Evolutionary conservation across 2,329 filamentous ascomycete genomes (phyloP), one percentile per base, ranked within the genome.

Genomic region (Pestalotiopsis sp.): DNA sequence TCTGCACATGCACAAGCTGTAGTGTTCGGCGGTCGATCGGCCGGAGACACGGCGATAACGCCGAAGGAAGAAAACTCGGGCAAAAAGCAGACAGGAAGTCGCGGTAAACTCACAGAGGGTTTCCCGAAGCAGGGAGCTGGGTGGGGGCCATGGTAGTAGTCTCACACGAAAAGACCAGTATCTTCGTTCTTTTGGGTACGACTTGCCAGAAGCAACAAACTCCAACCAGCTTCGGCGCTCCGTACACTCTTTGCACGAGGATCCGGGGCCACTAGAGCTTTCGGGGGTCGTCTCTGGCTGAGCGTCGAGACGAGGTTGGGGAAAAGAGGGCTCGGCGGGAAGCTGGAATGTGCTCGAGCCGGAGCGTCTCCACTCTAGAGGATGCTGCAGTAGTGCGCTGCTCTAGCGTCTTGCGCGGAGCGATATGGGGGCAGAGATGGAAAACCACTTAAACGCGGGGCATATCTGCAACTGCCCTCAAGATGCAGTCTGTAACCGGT

Each of bases 111-210:
- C 76, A 81, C 81, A 82, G 72, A 70, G 79, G 80, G 74, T 84
- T 84, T 71, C 82, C 83, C 69, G 82, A 84, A 27, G 75, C 78
- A 59, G 80, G 80, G 38, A 82, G 76, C 69, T 78, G 73, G 6
- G 80, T 82, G 38, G 80, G 78, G 49, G 80, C 70, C 80, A 82
- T 82, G 39, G 45, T 64, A 20, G 27, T 49, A 12, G 3, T 52
- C 17, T 52, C 9, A 20, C 11, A 49, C 41, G n/a, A 17, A 36
- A 1, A 36, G 31, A 36, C 31, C 20, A 12, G 39, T 25, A 6
- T 27, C n/a, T 38, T 27, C 4, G 56, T 58, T 58, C 56, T 20
- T 58, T 36, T 36, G 7, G 31, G 31, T 36, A 36, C 9, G 13
- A 4, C 41, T 17, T 45, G 41, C 41, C 41, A 45, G 17, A 45